Evolutionary conservation across 1,284 basidiomycete genomes (phyloP), one percentile per base, ranked within the genome.

Genomic region (Cryptococcus sp.): DNA sequence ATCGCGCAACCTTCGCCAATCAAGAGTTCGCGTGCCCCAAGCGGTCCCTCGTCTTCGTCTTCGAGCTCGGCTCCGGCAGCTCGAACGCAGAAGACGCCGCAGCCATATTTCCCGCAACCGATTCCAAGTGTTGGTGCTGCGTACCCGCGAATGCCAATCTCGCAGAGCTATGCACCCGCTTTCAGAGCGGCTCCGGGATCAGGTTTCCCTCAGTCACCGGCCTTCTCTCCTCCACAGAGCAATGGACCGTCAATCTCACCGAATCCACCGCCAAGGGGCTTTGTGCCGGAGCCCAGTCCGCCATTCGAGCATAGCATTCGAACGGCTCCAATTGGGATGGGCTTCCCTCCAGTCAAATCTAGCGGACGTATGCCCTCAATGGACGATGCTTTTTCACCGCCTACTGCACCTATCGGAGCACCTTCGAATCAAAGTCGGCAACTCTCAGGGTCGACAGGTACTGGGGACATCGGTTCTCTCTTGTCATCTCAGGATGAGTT

Each of bases 11-110:
- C 41, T 93, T 97, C 82, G 91, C 94, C 77, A 93, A 47, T 68
- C 64, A 68, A 68, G 46, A 52, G 31, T 35, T 35, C 31, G 31
- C 31, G 31, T 35, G 31, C 31, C 8, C 31, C 60, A 80, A 93
- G 91, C 48, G 89, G 92, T 64, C 93, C 92, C 1, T 91, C 31
- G 31, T 97, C 58, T 91, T 94, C 47, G 91, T 95, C 81, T 85
- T 96, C 56, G 90, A 95, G 74, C 86, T 95, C 77, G n/a, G 39
- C 49, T 31, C 53, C 58, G 19, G 38, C 27, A 17, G 57, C 53
- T 38, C 55, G 65, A 35, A 55, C 66, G 11, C 70, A 73, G 48
- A 72, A 73, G 63, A 71, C 68, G 3, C 70, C 74, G 41, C 71
- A 73, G 49, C 60, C 71, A 17, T 73, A 59, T 57, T 70, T 66